Percentiles rank a stretch among this genome's conserved stretches.
phyloP scores from a whole-genome alignment of 768 basidiomycete genomes.

The Naganishia onofrii region DNA sequence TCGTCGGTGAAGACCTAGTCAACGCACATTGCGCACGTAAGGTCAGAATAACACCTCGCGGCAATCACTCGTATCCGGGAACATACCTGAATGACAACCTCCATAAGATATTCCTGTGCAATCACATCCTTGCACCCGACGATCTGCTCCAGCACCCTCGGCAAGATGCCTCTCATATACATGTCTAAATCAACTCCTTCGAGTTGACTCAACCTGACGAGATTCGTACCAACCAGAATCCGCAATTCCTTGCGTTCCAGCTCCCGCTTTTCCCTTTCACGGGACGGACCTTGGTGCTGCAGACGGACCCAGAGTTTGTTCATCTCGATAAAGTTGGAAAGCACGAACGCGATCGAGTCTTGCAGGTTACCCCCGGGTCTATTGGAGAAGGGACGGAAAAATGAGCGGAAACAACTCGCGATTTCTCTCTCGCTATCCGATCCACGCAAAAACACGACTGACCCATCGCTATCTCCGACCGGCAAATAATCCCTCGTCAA shows the following conservation, averaged over 20 bases:
- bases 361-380: conserved; percentile 85
- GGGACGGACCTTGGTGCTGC: conserved; percentile 94
- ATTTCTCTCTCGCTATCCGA: not conserved
- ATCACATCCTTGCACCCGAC: conserved; percentile 98
- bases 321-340: conserved; percentile 99
- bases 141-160: conserved; percentile 91
- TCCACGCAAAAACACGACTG: conserved; percentile 32
- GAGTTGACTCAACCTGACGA: conserved; percentile 88
- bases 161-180: conserved; percentile 81
- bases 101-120: conserved; percentile 98
- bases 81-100: conserved; percentile 93
- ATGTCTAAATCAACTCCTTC: conserved; percentile 94
- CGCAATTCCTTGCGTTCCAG: conserved; percentile 91
- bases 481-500: conserved; percentile 96
- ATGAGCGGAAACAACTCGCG: no score
- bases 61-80: not conserved
- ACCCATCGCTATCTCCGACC: conserved; percentile 79
- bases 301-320: conserved; percentile 99
- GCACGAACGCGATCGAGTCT: conserved; percentile 91
- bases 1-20: conserved; percentile 95
- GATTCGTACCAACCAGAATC: conserved; percentile 94
- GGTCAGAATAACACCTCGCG: not conserved
- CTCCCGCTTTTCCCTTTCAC: conserved; percentile 95
- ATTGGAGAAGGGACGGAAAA: not conserved
- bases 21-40: no score